phyloP scores from a whole-genome alignment of 805 yeast species.

The Wickerhamiella hasegawae region DNA sequence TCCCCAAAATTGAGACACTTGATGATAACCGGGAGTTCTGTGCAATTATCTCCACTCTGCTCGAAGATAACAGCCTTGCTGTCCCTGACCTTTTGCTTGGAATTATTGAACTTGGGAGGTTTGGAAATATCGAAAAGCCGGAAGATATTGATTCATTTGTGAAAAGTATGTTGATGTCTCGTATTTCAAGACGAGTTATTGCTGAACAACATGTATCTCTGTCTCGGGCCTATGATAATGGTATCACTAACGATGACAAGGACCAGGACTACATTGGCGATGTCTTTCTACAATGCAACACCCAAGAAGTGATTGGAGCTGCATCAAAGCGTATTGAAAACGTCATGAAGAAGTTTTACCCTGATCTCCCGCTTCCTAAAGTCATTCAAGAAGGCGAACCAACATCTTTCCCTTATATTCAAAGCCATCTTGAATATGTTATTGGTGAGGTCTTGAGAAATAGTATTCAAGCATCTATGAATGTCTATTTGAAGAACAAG shows the following conservation, averaged over 20 bases:
- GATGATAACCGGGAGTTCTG: constrained; percentile 69
- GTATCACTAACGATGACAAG: constrained; percentile 28
- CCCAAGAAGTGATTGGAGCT: constrained; percentile 43
- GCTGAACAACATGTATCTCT: constrained; percentile 83
- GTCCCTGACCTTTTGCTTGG: constrained; percentile 90
- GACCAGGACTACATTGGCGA: constrained; percentile 39
- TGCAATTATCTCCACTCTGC: constrained; percentile 39
- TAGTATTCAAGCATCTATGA: constrained; percentile 64
- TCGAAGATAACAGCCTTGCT: constrained; percentile 62
- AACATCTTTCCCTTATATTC: constrained; percentile 63
- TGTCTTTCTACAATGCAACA: constrained; percentile 65
- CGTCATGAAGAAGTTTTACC: constrained; percentile 21
- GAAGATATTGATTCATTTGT: constrained; percentile 53
- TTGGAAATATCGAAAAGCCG: constrained; percentile 40
- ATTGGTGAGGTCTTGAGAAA: constrained; percentile 81
- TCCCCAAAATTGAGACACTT: constrained; percentile 47
- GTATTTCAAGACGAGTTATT: constrained; percentile 79
- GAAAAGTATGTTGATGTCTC: constrained; percentile 62
- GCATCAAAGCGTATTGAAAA: constrained; percentile 25
- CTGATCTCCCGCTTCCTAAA: constrained; percentile 39
- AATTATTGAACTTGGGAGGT: constrained; percentile 42
- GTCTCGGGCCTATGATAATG: constrained; percentile 41
- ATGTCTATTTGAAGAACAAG: constrained; percentile 20
- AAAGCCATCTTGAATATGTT: constrained; percentile 71
- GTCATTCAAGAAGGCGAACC: constrained; percentile 63